Conservation (phyloP, 768 basidiomycete genomes). For the Suillus fuscotomentosus region DNA sequence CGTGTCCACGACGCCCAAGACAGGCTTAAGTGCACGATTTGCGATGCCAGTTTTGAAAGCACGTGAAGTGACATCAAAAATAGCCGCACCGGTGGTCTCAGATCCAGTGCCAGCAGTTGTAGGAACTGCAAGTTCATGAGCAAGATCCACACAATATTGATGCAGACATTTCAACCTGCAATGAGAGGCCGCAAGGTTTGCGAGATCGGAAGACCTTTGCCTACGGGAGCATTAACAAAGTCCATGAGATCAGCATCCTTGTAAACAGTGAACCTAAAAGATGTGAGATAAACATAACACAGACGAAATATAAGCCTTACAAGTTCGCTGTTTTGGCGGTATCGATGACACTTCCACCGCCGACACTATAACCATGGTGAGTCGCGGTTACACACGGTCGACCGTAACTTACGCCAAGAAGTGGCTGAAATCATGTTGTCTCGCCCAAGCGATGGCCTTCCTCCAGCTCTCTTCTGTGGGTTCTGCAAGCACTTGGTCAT, state of each 20-base stretch:
- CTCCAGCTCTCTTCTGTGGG: conserved; percentile 91
- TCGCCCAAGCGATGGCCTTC: conserved; percentile 85
- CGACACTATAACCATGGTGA: conserved; percentile 50
- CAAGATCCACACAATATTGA: not conserved
- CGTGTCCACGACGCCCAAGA: conserved; percentile 85
- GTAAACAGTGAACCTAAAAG: conserved; percentile 78
- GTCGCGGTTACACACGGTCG: conserved; percentile 1
- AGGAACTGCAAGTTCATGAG: conserved; percentile 42
- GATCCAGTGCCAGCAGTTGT: conserved; percentile 88
- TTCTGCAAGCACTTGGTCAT: conserved; percentile 80
- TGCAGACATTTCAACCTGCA: conserved; percentile 48
- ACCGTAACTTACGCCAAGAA: conserved; percentile 71
- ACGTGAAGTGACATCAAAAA: conserved; percentile 87
- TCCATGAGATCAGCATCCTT: conserved; percentile 91
- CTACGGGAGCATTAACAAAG: conserved; percentile 95
- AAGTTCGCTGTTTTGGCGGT: conserved; percentile 95
- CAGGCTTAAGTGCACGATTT: conserved; percentile 85
- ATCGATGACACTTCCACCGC: conserved; percentile 94
- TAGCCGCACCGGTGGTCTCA: conserved; percentile 94
- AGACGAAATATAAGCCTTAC: conserved; percentile 33
- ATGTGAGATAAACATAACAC: conserved; percentile 6
- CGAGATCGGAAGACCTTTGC: conserved; percentile 84
- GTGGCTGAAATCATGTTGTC: conserved; percentile 87
- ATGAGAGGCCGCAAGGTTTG: conserved; percentile 80
- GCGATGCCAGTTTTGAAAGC: conserved; percentile 98